Percentiles rank a stretch among this genome's conserved stretches.
phyloP scores from a whole-genome alignment of 306 rosid species.

The Hippophae tibetana region DNA sequence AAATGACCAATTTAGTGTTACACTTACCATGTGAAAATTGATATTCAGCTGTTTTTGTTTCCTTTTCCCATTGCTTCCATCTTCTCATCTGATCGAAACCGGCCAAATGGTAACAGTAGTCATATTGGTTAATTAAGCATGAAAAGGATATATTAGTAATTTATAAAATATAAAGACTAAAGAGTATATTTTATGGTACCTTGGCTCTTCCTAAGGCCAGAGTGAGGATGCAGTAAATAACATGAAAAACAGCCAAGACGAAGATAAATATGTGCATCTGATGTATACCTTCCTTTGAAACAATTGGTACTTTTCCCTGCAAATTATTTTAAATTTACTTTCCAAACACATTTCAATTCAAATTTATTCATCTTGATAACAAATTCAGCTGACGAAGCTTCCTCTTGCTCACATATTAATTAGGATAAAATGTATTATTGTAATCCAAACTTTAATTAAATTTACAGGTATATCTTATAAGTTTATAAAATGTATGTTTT shows the following conservation, averaged over 20 bases:
- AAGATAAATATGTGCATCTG: slow-evolving; percentile 83
- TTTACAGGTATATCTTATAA: no score
- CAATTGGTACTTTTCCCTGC: slow-evolving; percentile 58
- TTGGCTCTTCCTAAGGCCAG: slow-evolving; percentile 60
- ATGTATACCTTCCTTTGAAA: slow-evolving; percentile 59
- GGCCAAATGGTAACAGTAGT: slow-evolving; percentile 3
- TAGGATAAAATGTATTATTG: no score
- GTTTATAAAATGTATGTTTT: no score
- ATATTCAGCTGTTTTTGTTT: slow-evolving; percentile 62
- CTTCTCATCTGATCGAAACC: slow-evolving; percentile 56
- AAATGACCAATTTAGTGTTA: neutral
- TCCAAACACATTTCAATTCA: no score
- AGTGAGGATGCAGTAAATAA: slow-evolving; percentile 60
- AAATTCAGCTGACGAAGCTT: no score
- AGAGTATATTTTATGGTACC: slow-evolving; percentile 22
- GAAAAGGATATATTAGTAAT: neutral
- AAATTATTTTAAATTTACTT: neutral
- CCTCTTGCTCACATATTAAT: no score
- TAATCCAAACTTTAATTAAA: no score
- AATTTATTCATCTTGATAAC: no score
- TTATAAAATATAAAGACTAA: neutral
- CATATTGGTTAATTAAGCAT: neutral
- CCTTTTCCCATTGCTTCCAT: slow-evolving; percentile 89
- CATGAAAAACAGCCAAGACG: slow-evolving; percentile 61
- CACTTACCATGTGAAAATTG: slow-evolving; percentile 79